Evolutionary conservation across 2,329 filamentous ascomycete species (phyloP), one percentile per base, ranked within the genome.

Genomic region (Zasmidium cellare): DNA sequence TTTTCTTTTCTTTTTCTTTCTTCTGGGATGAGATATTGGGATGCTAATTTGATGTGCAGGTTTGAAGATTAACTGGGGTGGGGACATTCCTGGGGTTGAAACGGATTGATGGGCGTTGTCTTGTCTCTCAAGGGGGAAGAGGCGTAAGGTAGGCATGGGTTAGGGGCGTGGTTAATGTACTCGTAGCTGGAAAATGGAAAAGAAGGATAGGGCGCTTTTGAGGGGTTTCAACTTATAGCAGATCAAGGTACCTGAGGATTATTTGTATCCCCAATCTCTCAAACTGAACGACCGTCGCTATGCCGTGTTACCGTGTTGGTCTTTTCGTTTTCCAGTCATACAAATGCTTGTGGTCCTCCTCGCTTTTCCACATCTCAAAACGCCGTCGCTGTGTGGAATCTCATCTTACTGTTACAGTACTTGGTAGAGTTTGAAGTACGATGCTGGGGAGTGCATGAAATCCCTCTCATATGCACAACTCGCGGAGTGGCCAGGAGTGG

Each of bases 1-100:
- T 25, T 16, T 28, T 46, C 28, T 38, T n/a, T n/a, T 20, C 18
- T 22, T 47, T 2, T 31, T 31, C 48, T 24, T 53, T 31, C 48
- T 31, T 35, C 44, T 53, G 18, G 28, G 19, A 52, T 19, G 23
- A 22, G 18, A 20, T 19, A 22, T 16, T 38, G 38, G 11, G 49
- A 3, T 51, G 41, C 58, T 61, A 31, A 62, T 38, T 28, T 53
- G 57, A 54, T 31, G 38, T 51, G n/a, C n/a, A 72, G 70, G 67
- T 59, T 58, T 74, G 25, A 72, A 72, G 59, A 62, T 74, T 25
- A 68, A 69, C 35, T 74, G 67, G 64, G 68, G 71, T 35, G 64
- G 63, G 2, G 53, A 60, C 25, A 57, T 64, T 25, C 58, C 58
- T 23, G 60, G 59, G 44, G 59, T 58, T 16, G 55, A 48, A 38